Conservation (phyloP, 495 filamentous ascomycete species). For the Aspergillus hancockii region DNA sequence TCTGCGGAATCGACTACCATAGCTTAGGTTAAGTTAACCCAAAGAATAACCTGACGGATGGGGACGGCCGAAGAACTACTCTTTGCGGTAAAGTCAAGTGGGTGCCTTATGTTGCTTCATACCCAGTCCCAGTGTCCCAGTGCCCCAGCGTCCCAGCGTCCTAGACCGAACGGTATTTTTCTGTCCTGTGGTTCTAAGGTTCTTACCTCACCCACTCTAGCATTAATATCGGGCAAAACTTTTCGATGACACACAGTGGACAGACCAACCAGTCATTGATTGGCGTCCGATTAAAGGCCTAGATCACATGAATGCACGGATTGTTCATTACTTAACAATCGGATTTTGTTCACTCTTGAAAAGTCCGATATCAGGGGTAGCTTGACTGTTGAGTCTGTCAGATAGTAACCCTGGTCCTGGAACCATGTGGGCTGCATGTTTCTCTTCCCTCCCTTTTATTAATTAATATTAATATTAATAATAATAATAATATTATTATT, state of each 20-base stretch:
- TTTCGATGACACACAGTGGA: conserved; percentile 5
- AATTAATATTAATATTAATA: no score
- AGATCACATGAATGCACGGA: neutral
- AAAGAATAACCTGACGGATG: conserved; percentile 6
- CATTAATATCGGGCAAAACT: neutral
- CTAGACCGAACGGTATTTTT: neutral
- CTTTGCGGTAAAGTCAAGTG: neutral
- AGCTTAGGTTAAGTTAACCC: conserved; percentile 6
- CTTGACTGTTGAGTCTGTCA: neutral
- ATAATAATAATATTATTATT: no score
- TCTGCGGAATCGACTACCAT: conserved; percentile 9
- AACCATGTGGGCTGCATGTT: neutral
- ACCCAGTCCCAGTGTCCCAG: no score
- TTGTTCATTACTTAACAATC: neutral
- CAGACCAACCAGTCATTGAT: neutral
- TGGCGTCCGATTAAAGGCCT: conserved; percentile 1
- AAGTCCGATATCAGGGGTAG: conserved; percentile 1
- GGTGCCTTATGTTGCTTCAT: neutral
- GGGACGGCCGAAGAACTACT: neutral
- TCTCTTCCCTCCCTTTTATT: neutral
- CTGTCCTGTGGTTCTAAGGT: conserved; percentile 2
- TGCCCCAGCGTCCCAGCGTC: no score
- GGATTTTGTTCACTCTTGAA: neutral
- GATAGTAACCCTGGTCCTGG: neutral
- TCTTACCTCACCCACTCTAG: neutral